These are phyloP conservation scores for Trichoderma orchidacearum DNA, from an alignment of 495 filamentous ascomycete genomes.

Conservation along the genomic window DNA sequence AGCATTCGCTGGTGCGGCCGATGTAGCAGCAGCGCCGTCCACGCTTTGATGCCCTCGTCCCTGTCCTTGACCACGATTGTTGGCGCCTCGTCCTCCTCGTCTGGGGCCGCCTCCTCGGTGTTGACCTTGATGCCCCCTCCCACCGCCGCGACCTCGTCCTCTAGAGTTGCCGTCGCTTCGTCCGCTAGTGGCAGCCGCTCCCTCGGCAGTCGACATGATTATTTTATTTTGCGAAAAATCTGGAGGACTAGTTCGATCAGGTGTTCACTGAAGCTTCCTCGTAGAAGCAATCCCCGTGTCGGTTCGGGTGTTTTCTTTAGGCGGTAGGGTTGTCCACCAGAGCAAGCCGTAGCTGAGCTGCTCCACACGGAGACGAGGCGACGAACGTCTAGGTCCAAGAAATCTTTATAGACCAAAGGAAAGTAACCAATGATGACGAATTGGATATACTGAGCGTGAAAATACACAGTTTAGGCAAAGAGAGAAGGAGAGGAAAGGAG, in stretches of 20 bases:
- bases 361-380: not conserved
- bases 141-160: not conserved
- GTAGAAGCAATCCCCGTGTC: not conserved
- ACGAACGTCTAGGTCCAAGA: no score
- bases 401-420: no score
- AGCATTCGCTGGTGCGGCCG: not conserved
- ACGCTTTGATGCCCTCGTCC: constrained; percentile 8
- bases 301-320: no score
- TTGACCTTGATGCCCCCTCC: not conserved
- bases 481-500: not conserved
- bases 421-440: not conserved
- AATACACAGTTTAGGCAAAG: not conserved
- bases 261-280: not conserved
- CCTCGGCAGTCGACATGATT: not conserved
- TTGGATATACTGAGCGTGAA: not conserved
- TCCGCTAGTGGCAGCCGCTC: constrained; percentile 7
- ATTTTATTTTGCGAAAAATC: constrained; percentile 4
- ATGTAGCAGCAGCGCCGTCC: not conserved
- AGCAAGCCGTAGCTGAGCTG: not conserved
- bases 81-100: constrained; percentile 7
- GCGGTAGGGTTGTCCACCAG: no score
- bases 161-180: constrained; percentile 1
- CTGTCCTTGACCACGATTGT: constrained; percentile 15
- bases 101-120: not conserved
- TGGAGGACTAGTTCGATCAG: not conserved